These are phyloP conservation scores for Fusarium acutatum DNA, from an alignment of 2,329 filamentous ascomycete species.

Conservation along the genomic window DNA sequence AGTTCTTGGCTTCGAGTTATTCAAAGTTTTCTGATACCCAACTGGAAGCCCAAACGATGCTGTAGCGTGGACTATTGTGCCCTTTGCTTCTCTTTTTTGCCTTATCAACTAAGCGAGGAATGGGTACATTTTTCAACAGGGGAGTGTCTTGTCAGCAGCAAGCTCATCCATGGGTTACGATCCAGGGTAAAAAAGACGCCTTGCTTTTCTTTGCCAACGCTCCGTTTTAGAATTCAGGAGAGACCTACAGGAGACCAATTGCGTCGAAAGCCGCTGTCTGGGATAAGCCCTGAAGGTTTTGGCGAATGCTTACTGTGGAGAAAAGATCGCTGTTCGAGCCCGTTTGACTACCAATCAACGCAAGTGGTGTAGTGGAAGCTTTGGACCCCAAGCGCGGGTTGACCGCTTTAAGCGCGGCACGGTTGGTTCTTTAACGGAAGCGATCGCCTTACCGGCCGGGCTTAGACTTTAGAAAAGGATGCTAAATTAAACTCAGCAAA, in stretches of 20 bases:
- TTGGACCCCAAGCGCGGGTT: background rate
- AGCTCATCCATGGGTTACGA: background rate
- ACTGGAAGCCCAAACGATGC: too few species aligned
- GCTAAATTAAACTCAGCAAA: background rate
- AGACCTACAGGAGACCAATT: background rate
- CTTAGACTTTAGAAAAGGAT: background rate
- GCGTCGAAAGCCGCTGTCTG: background rate
- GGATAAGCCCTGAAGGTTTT: background rate
- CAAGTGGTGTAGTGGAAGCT: background rate
- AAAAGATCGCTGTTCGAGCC: background rate
- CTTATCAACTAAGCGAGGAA: background rate
- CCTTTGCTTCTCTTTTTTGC: background rate
- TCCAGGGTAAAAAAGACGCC: background rate
- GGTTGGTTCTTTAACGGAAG: background rate
- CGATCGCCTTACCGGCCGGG: background rate
- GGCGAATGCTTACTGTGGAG: background rate
- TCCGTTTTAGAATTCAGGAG: background rate
- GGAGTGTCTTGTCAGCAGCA: background rate
- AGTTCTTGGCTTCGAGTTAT: accelerated
- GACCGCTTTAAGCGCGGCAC: background rate
- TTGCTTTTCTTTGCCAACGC: background rate
- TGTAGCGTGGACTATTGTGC: accelerated
- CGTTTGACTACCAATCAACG: background rate
- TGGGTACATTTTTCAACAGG: background rate
- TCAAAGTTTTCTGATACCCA: too few species aligned